Conservation (phyloP, 495 filamentous ascomycete genomes). For the Xylaria longipes region DNA sequence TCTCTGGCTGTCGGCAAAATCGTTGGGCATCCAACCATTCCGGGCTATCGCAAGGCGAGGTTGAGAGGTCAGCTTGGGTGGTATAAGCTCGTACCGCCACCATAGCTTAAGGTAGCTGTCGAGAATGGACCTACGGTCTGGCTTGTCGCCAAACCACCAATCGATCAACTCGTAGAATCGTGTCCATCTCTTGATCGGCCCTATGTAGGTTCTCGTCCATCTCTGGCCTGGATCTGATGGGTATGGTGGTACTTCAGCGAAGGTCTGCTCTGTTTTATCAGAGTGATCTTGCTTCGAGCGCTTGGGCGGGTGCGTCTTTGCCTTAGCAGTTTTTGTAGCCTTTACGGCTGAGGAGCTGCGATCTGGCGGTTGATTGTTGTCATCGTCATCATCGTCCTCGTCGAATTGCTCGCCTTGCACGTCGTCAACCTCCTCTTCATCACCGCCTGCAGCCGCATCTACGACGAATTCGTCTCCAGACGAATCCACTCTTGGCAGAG, state of each 20-base stretch:
- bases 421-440: slow-evolving; percentile 23
- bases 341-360: slow-evolving; percentile 6
- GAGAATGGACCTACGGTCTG: slow-evolving; percentile 45
- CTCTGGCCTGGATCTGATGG: slow-evolving; percentile 52
- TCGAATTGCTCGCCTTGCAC: slow-evolving; percentile 10
- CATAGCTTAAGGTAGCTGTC: slow-evolving; percentile 49
- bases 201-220: slow-evolving; percentile 53
- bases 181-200: slow-evolving; percentile 52
- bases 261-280: slow-evolving; percentile 34
- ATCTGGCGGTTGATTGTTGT: slow-evolving; percentile 17
- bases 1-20: slow-evolving; percentile 40
- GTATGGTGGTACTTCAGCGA: slow-evolving; percentile 49
- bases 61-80: slow-evolving; percentile 39
- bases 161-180: slow-evolving; percentile 50
- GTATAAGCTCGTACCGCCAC: slow-evolving; percentile 46
- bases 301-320: slow-evolving; percentile 23
- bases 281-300: slow-evolving; percentile 32
- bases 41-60: slow-evolving; percentile 37
- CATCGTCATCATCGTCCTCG: slow-evolving; percentile 26
- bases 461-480: slow-evolving; percentile 37
- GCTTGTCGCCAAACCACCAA: slow-evolving; percentile 52
- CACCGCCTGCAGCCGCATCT: slow-evolving; percentile 20
- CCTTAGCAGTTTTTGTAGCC: slow-evolving; percentile 7
- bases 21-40: slow-evolving; percentile 48
- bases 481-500: slow-evolving; percentile 18